Conservation (phyloP, 768 basidiomycete genomes). For the Boletus sp. region DNA sequence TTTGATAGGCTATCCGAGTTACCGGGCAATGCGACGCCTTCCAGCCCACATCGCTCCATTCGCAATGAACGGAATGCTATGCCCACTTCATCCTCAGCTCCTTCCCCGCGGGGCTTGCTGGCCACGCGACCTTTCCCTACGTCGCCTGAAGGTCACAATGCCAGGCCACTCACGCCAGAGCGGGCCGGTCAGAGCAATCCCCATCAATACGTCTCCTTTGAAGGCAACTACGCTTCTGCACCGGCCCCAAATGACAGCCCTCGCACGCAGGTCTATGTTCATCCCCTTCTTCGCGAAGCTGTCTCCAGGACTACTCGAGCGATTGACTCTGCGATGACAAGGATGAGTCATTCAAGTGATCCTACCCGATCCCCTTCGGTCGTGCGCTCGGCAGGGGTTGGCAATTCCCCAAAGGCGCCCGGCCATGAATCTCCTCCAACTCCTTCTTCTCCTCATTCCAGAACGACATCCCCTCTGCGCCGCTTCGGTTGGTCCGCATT, state of each 20-base stretch:
- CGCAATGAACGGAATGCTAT: conserved; percentile 34
- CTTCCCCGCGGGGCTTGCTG: conserved; percentile 34
- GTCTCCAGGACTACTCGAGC: conserved; percentile 3
- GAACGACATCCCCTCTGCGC: conserved; percentile 55
- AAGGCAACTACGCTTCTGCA: conserved; percentile 38
- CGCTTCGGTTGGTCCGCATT: conserved; percentile 53
- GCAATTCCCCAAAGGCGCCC: conserved; percentile 16
- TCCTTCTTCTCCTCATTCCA: conserved; percentile 36
- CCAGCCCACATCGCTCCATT: conserved; percentile 32
- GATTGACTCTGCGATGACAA: conserved; percentile 8
- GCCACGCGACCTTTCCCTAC: conserved; percentile 19
- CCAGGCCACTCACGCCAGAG: conserved; percentile 32
- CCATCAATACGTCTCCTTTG: conserved; percentile 52
- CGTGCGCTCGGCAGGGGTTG: conserved; percentile 3
- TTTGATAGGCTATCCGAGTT: conserved; percentile 46
- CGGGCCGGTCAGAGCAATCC: conserved; percentile 42
- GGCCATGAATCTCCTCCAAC: conserved; percentile 26
- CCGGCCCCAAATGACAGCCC: conserved; percentile 30
- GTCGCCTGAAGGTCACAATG: conserved; percentile 12
- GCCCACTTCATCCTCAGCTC: conserved; percentile 42
- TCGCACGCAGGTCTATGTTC: conserved; percentile 34
- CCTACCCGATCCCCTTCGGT: conserved; percentile 7
- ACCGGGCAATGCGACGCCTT: conserved; percentile 34
- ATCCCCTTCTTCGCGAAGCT: conserved; percentile 20
- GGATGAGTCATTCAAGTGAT: conserved; percentile 9